Conservation (phyloP, 1,284 basidiomycete genomes). For the Puccinia coronata region DNA sequence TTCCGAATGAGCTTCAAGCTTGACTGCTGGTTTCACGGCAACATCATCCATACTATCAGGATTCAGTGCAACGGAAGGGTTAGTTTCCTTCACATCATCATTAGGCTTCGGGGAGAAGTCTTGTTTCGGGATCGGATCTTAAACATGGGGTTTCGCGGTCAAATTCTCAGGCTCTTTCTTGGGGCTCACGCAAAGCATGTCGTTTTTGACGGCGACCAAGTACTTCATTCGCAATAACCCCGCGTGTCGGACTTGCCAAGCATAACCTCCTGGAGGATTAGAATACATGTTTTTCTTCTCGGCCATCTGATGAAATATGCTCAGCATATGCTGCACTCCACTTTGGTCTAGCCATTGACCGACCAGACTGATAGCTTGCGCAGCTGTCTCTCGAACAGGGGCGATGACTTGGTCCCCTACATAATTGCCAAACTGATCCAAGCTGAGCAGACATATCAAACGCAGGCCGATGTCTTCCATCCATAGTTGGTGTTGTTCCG, state of each 20-base stretch:
- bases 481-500: constrained; percentile 71
- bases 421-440: constrained; percentile 97
- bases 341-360: constrained; percentile 75
- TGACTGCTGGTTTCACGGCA: constrained; percentile 52
- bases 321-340: constrained; percentile 67
- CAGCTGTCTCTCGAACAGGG: constrained; percentile 93
- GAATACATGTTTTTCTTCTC: constrained; percentile 88
- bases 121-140: neutral
- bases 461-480: constrained; percentile 83
- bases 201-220: constrained; percentile 87
- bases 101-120: constrained; percentile 52
- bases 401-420: constrained; percentile 95
- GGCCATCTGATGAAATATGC: constrained; percentile 79
- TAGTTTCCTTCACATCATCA: constrained; percentile 52
- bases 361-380: constrained; percentile 87
- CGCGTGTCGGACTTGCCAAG: constrained; percentile 97
- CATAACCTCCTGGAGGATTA: constrained; percentile 64
- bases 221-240: constrained; percentile 96
- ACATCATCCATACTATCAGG: constrained; percentile 55
- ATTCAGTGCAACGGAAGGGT: constrained; percentile 54
- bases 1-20: neutral
- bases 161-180: neutral
- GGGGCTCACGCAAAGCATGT: constrained; percentile 67
- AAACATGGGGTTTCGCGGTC: neutral
- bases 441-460: constrained; percentile 85